Percentiles rank a stretch among this genome's conserved stretches.
Conservation (phyloP, 2,329 filamentous ascomycete genomes). For the Furcasterigmium furcatum region DNA sequence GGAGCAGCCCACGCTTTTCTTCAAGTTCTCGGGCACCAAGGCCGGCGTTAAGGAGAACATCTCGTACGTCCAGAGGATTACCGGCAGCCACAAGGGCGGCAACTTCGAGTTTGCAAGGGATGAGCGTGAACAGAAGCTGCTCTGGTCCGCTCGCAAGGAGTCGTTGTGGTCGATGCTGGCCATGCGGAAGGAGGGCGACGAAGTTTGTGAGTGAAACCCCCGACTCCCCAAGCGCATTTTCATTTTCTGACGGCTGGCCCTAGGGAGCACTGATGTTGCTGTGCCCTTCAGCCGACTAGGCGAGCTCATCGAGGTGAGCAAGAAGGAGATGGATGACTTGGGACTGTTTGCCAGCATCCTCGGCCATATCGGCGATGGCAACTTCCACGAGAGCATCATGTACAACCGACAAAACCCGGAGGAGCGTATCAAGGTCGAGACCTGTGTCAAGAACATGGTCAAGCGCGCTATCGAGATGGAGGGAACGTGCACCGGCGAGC, state of each 20-base stretch:
- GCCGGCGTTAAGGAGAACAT: slow-evolving; percentile 78
- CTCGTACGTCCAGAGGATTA: slow-evolving; percentile 62
- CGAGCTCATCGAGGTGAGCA: slow-evolving; percentile 77
- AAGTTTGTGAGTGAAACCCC: slow-evolving; percentile 60
- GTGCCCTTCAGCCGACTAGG: slow-evolving; percentile 74
- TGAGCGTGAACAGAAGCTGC: slow-evolving; percentile 65
- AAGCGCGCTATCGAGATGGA: slow-evolving; percentile 90
- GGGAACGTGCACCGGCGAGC: slow-evolving; percentile 86
- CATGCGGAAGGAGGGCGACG: slow-evolving; percentile 60
- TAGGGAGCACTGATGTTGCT: slow-evolving; percentile 78
- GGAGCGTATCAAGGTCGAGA: slow-evolving; percentile 73
- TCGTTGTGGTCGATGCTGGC: slow-evolving; percentile 82
- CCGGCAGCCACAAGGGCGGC: slow-evolving; percentile 60
- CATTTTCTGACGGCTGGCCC: not conserved
- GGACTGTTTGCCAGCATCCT: slow-evolving; percentile 85
- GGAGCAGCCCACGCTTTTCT: slow-evolving; percentile 75
- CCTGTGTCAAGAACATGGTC: slow-evolving; percentile 86
- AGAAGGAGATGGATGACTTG: slow-evolving; percentile 76
- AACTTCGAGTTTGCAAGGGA: slow-evolving; percentile 75
- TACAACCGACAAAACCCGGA: slow-evolving; percentile 68
- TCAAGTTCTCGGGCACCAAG: slow-evolving; percentile 81
- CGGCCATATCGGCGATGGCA: slow-evolving; percentile 89
- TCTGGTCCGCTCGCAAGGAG: slow-evolving; percentile 82
- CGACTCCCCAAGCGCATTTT: too few relatives aligned
- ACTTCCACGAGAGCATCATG: slow-evolving; percentile 92